These are phyloP conservation scores for Kuraishia molischiana DNA, from an alignment of 805 yeast species.

Conservation along the genomic window DNA sequence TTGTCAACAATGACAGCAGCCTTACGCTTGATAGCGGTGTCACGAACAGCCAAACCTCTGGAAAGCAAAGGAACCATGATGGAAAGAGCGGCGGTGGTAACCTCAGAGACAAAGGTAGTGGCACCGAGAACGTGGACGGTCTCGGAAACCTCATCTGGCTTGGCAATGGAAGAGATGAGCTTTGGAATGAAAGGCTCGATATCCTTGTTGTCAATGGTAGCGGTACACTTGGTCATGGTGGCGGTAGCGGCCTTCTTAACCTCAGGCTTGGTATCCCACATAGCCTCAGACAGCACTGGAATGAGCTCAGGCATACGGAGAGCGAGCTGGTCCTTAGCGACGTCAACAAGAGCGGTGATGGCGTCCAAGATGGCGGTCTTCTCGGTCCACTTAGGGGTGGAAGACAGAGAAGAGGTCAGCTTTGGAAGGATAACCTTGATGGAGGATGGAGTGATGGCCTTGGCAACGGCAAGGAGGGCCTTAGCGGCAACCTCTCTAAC, in stretches of 20 bases:
- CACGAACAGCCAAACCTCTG: conserved; percentile 99
- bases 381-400: conserved; percentile 95
- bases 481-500: conserved; percentile 63
- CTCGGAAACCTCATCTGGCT: conserved; percentile 97
- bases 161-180: conserved; percentile 92
- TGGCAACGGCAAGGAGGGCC: conserved; percentile 71
- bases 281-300: conserved; percentile 96
- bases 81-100: conserved; percentile 97
- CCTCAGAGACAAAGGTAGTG: conserved; percentile 98
- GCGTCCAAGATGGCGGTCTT: conserved; percentile 86
- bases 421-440: conserved; percentile 85
- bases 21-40: conserved; percentile 98
- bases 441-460: conserved; percentile 84
- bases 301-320: conserved; percentile 99
- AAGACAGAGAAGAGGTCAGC: conserved; percentile 55
- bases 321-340: conserved; percentile 93
- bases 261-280: conserved; percentile 99
- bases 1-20: conserved; percentile 98
- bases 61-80: conserved; percentile 98
- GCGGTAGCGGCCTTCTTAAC: conserved; percentile 95
- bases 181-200: conserved; percentile 98
- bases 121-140: conserved; percentile 99
- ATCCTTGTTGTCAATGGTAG: conserved; percentile 99
- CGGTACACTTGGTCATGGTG: conserved; percentile 93
- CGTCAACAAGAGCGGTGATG: conserved; percentile 79